Percentiles rank a stretch among this genome's conserved stretches.
Conservation (phyloP, 2,329 filamentous ascomycete genomes). For the Fusarium coffeatum region DNA sequence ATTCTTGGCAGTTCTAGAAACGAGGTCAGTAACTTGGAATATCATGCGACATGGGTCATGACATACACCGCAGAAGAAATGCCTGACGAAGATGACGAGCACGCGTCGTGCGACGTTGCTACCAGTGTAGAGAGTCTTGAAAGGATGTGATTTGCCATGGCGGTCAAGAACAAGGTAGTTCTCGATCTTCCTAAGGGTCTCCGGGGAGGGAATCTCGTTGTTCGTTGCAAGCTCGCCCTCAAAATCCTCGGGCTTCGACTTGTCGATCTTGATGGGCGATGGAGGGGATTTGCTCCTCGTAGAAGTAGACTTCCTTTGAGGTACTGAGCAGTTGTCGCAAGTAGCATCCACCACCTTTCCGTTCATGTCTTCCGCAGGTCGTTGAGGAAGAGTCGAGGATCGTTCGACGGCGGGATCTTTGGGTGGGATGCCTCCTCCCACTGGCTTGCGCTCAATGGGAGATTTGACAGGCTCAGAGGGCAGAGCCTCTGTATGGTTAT, state of each 20-base stretch:
- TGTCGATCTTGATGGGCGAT: slow-evolving; percentile 52
- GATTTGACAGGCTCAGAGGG: slow-evolving; percentile 11
- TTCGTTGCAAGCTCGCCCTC: slow-evolving; percentile 66
- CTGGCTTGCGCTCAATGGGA: slow-evolving; percentile 22
- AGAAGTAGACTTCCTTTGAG: slow-evolving; percentile 38
- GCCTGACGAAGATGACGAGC: slow-evolving; percentile 78
- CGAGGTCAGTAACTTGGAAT: slow-evolving; percentile 30
- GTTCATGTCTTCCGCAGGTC: slow-evolving; percentile 7
- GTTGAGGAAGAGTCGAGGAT: slow-evolving; percentile 28
- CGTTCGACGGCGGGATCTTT: slow-evolving; percentile 12
- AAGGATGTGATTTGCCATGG: slow-evolving; percentile 68
- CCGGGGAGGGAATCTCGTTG: slow-evolving; percentile 64
- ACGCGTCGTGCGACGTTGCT: slow-evolving; percentile 66
- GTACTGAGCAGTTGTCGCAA: slow-evolving; percentile 24
- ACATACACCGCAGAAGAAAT: slow-evolving; percentile 84
- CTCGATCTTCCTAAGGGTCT: slow-evolving; percentile 63
- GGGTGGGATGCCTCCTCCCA: slow-evolving; percentile 19
- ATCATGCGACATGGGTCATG: not conserved
- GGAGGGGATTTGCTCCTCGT: slow-evolving; percentile 38
- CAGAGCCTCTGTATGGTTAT: slow-evolving; percentile 24
- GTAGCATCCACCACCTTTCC: slow-evolving; percentile 21
- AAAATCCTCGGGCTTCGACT: slow-evolving; percentile 63
- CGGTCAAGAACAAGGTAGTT: slow-evolving; percentile 70
- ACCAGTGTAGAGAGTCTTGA: slow-evolving; percentile 72
- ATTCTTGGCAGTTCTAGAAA: slow-evolving; percentile 78